Base-by-base conservation (phyloP, 129 eudicot species). In the Deinandra increscens region DNA sequence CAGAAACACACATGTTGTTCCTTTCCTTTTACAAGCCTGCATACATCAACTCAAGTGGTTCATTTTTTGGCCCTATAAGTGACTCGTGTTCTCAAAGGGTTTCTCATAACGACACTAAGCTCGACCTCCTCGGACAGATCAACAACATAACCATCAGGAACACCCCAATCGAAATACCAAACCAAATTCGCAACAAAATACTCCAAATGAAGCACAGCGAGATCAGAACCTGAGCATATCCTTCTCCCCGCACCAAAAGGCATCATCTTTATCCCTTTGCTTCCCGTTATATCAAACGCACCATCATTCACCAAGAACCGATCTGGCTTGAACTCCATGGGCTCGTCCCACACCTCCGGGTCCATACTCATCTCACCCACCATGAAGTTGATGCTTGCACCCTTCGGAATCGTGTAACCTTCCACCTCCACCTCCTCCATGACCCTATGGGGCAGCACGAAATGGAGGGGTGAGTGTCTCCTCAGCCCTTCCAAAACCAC, bases 231-330 rank as follows among this genome's bases (percentile, higher is more conserved):
- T 0, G 96, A 91, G 31, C 96, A 88, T 6, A 81, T 69, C 56
- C 96, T 81, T 65, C 91, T 80, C 7, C 96, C 91, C 0, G 77
- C 88, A 69, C 96, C 91, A 65, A 87, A 87, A 0, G 91, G 96
- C 85, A 85, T 88, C 96, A 85, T 85, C 51, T 81, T 88, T 2
- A 83, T 81, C 77, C 81, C 91, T 74, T 64, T 75, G 13, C 77
- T 85, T 36, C 96, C 81, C 1, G 34, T 83, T 73, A 88, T 36
- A 68, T 88, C 96, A 77, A 85, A 85, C 70, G 4, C 74, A 13
- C 74, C 56, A 64, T 49, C 68, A 38, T 42, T 43, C 46, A 3
- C 64, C 66, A 85, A 34, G 55, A 88, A 88, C 73, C 91, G 79
- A 62, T 88, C 91, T 0, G 96, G 96, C 49, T 64, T 79, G 17